These are phyloP conservation scores for Phytophthora nicotianae DNA, from an alignment of 352 stramenopile species.

Conservation along the genomic window DNA sequence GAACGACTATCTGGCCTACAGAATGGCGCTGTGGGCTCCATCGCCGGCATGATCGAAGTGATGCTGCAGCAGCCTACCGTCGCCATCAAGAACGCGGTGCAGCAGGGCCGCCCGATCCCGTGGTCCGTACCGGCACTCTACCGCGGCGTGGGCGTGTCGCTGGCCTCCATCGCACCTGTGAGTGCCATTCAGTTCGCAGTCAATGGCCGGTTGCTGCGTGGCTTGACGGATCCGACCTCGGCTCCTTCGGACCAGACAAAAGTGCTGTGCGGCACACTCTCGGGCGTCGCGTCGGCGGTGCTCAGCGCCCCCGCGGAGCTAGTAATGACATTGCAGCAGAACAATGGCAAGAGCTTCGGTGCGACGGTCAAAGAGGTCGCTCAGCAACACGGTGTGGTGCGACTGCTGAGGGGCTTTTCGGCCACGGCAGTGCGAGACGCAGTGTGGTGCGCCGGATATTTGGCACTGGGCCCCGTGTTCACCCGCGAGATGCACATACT, in stretches of 20 bases:
- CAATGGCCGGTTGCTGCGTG: constrained; percentile 70
- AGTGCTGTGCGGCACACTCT: constrained; percentile 63
- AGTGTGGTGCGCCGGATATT: constrained; percentile 79
- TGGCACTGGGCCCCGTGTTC: constrained; percentile 80
- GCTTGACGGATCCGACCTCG: constrained; percentile 20
- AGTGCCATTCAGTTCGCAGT: constrained; percentile 81
- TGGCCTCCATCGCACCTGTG: constrained; percentile 80
- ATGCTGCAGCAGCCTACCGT: constrained; percentile 85
- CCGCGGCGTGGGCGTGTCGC: constrained; percentile 76
- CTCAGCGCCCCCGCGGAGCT: constrained; percentile 79
- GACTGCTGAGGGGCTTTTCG: constrained; percentile 66
- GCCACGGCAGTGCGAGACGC: constrained; percentile 69
- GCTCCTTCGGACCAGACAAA: constrained; percentile 54
- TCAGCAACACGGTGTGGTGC: constrained; percentile 43
- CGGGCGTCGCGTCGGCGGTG: constrained; percentile 62
- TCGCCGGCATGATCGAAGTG: constrained; percentile 86
- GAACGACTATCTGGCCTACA: constrained; percentile 73
- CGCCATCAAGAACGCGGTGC: constrained; percentile 85
- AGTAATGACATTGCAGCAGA: constrained; percentile 89
- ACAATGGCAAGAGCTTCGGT: constrained; percentile 72
- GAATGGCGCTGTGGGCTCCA: constrained; percentile 78
- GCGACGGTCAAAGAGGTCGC: constrained; percentile 66
- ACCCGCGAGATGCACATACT: constrained; percentile 63
- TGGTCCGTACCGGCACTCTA: constrained; percentile 72
- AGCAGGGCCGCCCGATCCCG: constrained; percentile 73